Base-by-base conservation (phyloP, 2,329 filamentous ascomycete genomes). In the Ophiocordyceps camponoti-leonardi region DNA sequence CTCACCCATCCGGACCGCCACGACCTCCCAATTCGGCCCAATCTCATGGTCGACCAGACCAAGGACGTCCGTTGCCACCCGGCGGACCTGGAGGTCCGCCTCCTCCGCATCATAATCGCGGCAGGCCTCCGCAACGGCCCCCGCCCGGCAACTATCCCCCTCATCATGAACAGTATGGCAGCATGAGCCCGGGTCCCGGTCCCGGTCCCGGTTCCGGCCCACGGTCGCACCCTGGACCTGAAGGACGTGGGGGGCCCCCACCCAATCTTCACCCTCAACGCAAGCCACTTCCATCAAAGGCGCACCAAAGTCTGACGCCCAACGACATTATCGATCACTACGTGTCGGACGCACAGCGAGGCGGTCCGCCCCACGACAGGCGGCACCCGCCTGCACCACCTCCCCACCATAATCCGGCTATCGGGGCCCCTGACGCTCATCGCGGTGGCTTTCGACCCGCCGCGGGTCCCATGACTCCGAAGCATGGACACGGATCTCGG, bases 371-470 rank as follows among this genome's bases (percentile, higher is more conserved):
- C 1, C 44, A n/a, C 4, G 41, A 48, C 19, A 44, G 43, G 13
- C 43, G 47, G 35, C 54, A 52, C 12, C 19, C 19, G 3, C 46
- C 49, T 18, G 48, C 47, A 7, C 49, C 48, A 5, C 52, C 52
- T 13, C 53, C 54, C 16, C 51, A 53, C n/a, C 52, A 55, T 31
- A 51, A 52, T 12, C 52, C 52, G 7, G 48, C 45, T 2, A 42
- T 40, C 13, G 26, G 63, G 2, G 59, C 48, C 47, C 57, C 58
- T n/a, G 73, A 68, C 51, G 73, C 63, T 49, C 54, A 67, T 40
- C 71, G 75, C 48, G 81, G 83, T 48, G 80, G 84, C 49, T 69
- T 72, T 31, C 77, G 76, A n/a, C 16, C 22, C 14, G 23, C 6
- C 28, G 30, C 16, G 72, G 4, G 75, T 94, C 50, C 81, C 1